Conservation (phyloP, 2,329 filamentous ascomycete species). For the Verticillium longisporum region DNA sequence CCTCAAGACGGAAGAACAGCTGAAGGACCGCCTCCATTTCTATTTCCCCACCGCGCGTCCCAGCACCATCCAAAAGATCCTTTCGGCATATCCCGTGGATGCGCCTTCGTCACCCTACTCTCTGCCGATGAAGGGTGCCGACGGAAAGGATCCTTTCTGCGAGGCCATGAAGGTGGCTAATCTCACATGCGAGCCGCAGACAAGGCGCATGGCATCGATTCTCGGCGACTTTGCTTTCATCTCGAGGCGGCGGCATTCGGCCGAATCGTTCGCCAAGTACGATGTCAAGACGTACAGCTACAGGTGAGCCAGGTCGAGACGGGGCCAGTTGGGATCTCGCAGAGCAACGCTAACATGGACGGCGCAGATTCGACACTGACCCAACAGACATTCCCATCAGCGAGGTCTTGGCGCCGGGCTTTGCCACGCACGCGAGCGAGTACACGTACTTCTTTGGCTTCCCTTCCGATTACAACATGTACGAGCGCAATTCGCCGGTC, state of each 20-base stretch:
- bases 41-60: conserved; percentile 5
- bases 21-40: not conserved
- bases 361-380: conserved; percentile 12
- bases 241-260: conserved; percentile 4
- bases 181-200: conserved; percentile 10
- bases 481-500: conserved; percentile 10
- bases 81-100: conserved; percentile 9
- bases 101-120: conserved; percentile 9
- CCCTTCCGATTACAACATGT: conserved; percentile 10
- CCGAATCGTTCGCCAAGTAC: conserved; percentile 6
- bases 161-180: conserved; percentile 5
- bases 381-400: conserved; percentile 11
- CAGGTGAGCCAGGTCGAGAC: not conserved
- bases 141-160: conserved; percentile 6
- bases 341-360: not conserved
- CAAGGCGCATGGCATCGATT: conserved; percentile 9
- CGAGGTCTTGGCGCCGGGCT: conserved; percentile 8
- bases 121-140: conserved; percentile 3
- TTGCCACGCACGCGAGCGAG: conserved; percentile 12
- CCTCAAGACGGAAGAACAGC: conserved; percentile 6
- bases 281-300: conserved; percentile 12
- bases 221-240: conserved; percentile 8
- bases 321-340: not conserved
- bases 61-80: conserved; percentile 5
- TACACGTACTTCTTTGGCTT: conserved; percentile 13